These are phyloP conservation scores for Leccinum barrowsii DNA, from an alignment of 768 basidiomycete species.

Conservation along the genomic window DNA sequence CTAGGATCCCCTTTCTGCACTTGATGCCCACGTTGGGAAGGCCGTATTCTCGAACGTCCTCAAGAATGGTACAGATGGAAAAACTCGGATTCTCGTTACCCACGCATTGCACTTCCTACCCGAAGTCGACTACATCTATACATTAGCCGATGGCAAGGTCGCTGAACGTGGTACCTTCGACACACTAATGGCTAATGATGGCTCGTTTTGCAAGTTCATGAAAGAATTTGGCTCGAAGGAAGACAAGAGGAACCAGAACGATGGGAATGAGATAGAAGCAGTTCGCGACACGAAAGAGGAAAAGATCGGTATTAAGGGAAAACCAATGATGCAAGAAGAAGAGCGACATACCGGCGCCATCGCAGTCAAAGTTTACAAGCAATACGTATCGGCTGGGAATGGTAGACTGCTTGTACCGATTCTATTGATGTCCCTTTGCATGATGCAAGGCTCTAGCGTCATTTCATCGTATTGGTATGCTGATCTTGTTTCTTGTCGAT, in stretches of 20 bases:
- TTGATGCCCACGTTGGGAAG: slow-evolving; percentile 91
- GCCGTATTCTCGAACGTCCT: slow-evolving; percentile 84
- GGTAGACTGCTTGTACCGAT: slow-evolving; percentile 64
- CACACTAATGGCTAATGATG: slow-evolving; percentile 60
- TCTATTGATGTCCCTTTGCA: slow-evolving; percentile 52
- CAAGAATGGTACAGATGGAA: slow-evolving; percentile 53
- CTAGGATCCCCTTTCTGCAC: slow-evolving; percentile 79
- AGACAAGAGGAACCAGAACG: slow-evolving; percentile 32
- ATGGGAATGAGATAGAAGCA: slow-evolving; percentile 28
- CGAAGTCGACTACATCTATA: slow-evolving; percentile 82
- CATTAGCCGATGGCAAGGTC: slow-evolving; percentile 71
- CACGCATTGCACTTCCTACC: slow-evolving; percentile 66
- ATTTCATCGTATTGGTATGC: too few relatives aligned
- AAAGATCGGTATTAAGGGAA: background rate
- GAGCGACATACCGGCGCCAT: background rate
- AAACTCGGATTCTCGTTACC: slow-evolving; percentile 57
- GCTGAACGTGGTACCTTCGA: slow-evolving; percentile 77
- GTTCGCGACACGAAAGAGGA: slow-evolving; percentile 22
- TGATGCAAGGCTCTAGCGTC: too few relatives aligned
- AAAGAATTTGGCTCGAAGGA: slow-evolving; percentile 48
- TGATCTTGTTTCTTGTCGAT: too few relatives aligned
- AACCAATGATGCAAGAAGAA: background rate
- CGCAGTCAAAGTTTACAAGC: slow-evolving; percentile 28
- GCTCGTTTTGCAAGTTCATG: slow-evolving; percentile 74
- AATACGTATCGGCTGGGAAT: slow-evolving; percentile 68